Percentiles rank a stretch among this genome's conserved stretches.
These are phyloP conservation scores for Phalaenopsis equestris DNA, from an alignment of 106 monocot species.

Conservation along the genomic window DNA sequence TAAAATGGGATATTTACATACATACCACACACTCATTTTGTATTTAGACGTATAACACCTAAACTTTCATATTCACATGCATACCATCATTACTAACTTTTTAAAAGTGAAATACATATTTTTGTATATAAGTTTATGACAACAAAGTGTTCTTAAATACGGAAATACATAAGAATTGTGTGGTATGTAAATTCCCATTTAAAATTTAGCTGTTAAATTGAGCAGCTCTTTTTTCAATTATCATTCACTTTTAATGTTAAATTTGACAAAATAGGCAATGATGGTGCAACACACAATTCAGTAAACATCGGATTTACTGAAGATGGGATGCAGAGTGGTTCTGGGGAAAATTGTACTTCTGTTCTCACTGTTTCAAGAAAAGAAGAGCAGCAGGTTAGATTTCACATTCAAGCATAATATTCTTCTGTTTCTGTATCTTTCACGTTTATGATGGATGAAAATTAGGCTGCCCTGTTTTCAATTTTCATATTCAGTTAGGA, in stretches of 20 bases:
- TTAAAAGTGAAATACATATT: too few species aligned
- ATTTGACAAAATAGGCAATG: neutral
- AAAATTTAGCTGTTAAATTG: neutral
- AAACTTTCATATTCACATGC: too few species aligned
- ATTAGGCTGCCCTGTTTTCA: neutral
- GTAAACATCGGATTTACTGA: neutral
- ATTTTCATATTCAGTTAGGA: conserved; percentile 13
- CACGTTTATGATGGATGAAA: neutral
- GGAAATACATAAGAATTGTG: too few species aligned
- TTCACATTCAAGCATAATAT: neutral
- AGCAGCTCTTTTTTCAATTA: neutral
- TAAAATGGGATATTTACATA: neutral
- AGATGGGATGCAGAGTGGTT: neutral
- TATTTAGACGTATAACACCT: too few species aligned
- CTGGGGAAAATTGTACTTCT: neutral
- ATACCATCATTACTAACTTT: too few species aligned
- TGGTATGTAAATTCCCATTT: too few species aligned
- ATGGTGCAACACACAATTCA: neutral
- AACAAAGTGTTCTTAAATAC: too few species aligned
- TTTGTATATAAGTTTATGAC: too few species aligned
- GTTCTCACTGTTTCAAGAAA: neutral
- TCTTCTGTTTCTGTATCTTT: conserved; percentile 6
- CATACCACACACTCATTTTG: too few species aligned
- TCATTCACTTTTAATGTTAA: neutral
- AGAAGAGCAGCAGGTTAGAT: conserved; percentile 15